Evolutionary conservation across 2,329 filamentous ascomycete species (phyloP).

Genomic region (Hortaea sp.): DNA sequence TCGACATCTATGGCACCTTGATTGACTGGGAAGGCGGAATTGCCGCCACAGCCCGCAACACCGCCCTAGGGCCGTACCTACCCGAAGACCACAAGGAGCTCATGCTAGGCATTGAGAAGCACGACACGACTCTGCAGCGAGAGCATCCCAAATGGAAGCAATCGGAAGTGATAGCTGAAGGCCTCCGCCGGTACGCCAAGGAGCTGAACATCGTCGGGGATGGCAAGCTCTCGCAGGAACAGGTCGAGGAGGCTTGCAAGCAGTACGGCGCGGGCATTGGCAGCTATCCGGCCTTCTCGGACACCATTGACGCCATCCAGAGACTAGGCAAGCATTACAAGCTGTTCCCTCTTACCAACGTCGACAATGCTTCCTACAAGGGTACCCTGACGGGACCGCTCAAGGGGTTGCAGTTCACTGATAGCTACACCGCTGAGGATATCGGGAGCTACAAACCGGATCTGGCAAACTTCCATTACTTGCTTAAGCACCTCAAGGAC

Average conservation of each 20-base stretch:
- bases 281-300: conserved; percentile 47
- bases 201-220: conserved; percentile 36
- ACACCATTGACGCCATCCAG: conserved; percentile 46
- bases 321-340: conserved; percentile 43
- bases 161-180: conserved; percentile 38
- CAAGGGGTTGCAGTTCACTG: conserved; percentile 48
- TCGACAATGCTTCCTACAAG: conserved; percentile 45
- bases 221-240: conserved; percentile 38
- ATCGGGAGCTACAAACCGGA: conserved; percentile 64
- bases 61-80: conserved; percentile 39
- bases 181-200: conserved; percentile 20
- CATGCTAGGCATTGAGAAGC: conserved; percentile 33
- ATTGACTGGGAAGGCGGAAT: conserved; percentile 70
- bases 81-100: conserved; percentile 34
- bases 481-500: conserved; percentile 44
- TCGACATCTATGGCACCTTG: conserved; percentile 72
- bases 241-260: conserved; percentile 32
- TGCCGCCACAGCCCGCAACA: conserved; percentile 38
- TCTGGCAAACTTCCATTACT: conserved; percentile 53
- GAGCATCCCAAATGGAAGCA: conserved; percentile 50
- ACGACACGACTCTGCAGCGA: conserved; percentile 42
- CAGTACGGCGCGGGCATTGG: conserved; percentile 45
- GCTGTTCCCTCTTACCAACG: conserved; percentile 52
- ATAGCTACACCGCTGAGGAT: conserved; percentile 59
- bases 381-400: conserved; percentile 42